phyloP scores from a whole-genome alignment of 257 asterid genomes.

The Rauvolfia tetraphylla region DNA sequence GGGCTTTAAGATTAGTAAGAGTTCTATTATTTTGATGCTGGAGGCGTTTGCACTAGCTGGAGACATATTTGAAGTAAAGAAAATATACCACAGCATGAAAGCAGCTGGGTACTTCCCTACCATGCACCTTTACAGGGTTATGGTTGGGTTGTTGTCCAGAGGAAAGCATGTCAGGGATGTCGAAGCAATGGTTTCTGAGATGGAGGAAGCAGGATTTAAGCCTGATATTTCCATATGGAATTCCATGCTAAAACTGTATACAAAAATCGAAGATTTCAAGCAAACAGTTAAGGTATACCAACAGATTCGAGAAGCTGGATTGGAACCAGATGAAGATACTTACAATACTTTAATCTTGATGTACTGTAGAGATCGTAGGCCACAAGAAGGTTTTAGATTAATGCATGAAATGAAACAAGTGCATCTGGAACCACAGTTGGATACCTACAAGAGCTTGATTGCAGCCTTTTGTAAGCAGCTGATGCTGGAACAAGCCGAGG shows the following conservation, averaged over 20 bases:
- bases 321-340: constrained; percentile 78
- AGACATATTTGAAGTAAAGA: constrained; percentile 77
- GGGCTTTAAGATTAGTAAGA: constrained; percentile 90
- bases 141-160: constrained; percentile 72
- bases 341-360: constrained; percentile 70
- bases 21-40: constrained; percentile 79
- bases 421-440: constrained; percentile 55
- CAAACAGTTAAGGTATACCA: constrained; percentile 70
- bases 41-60: constrained; percentile 92
- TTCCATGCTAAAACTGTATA: constrained; percentile 62
- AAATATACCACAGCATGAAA: constrained; percentile 83
- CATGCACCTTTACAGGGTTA: constrained; percentile 89
- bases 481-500: constrained; percentile 85
- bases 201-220: constrained; percentile 76
- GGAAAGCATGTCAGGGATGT: constrained; percentile 76
- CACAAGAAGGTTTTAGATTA: constrained; percentile 65
- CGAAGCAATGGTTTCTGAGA: constrained; percentile 82
- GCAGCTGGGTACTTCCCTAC: constrained; percentile 95
- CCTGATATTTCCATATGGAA: constrained; percentile 77
- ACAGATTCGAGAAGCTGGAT: constrained; percentile 62
- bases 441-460: constrained; percentile 83
- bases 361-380: constrained; percentile 90
- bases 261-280: constrained; percentile 74
- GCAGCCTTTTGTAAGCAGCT: constrained; percentile 76
- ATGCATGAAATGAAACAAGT: constrained; percentile 61